Conservation (phyloP, 306 rosid genomes). For the Rubus idaeus region DNA sequence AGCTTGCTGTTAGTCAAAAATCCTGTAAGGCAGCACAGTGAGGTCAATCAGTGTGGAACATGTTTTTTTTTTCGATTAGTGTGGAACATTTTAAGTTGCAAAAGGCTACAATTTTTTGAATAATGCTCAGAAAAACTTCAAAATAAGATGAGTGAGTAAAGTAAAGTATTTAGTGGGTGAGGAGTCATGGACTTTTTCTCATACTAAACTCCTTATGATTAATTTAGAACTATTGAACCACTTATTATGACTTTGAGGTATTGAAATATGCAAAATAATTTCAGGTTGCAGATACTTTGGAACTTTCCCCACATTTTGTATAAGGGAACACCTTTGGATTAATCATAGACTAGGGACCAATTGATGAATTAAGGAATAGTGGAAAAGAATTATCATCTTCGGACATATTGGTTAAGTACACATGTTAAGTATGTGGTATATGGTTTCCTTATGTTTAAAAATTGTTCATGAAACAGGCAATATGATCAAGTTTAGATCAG, state of each 20-base stretch:
- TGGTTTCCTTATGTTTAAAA: background rate
- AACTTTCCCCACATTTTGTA: no score
- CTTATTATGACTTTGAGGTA: background rate
- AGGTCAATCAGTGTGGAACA: no score
- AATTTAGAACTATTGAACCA: background rate
- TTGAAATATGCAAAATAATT: background rate
- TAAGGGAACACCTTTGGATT: no score
- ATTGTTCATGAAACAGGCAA: constrained; percentile 59
- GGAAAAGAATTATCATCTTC: background rate
- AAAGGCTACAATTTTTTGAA: background rate
- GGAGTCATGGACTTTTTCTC: background rate
- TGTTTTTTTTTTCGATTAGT: no score
- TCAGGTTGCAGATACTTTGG: background rate
- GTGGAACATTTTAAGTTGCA: background rate
- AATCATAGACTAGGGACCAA: background rate
- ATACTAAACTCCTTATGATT: background rate
- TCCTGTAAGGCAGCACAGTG: background rate
- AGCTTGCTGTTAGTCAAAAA: background rate
- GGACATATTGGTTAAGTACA: background rate
- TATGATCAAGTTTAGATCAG: constrained; percentile 86
- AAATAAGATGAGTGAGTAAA: background rate
- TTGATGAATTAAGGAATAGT: background rate
- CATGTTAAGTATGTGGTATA: background rate
- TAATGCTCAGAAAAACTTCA: background rate
- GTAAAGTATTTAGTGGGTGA: background rate